Evolutionary conservation across 73 alveolate genomes (phyloP).

Genomic region (Paramecium tetraurelia): DNA sequence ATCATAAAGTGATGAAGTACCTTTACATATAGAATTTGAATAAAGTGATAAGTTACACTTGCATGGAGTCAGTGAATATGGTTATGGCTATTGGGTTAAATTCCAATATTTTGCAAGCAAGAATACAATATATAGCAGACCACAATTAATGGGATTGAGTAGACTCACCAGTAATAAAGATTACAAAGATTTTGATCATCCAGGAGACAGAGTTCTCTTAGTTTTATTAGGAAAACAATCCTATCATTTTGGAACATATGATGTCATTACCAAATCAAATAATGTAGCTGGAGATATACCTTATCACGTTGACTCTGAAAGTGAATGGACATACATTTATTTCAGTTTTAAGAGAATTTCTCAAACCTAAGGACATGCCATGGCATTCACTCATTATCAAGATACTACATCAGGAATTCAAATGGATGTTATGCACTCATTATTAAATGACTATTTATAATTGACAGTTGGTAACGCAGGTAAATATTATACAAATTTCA

Average conservation of each 20-base stretch:
- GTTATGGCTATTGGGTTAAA: constrained; percentile 47
- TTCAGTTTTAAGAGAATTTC: constrained; percentile 32
- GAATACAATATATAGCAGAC: neutral
- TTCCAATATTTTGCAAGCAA: constrained; percentile 11
- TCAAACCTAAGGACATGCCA: constrained; percentile 10
- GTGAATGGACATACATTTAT: constrained; percentile 37
- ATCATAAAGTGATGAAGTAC: neutral
- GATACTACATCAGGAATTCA: constrained; percentile 26
- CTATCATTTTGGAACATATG: constrained; percentile 29
- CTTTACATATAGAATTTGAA: constrained; percentile 8
- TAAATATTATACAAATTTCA: constrained; percentile 27
- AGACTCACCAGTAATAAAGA: constrained; percentile 14
- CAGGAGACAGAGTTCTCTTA: constrained; percentile 51
- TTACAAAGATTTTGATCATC: constrained; percentile 13
- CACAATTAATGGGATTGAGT: neutral
- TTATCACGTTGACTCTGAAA: neutral
- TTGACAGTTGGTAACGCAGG: constrained; percentile 40
- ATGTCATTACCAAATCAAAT: neutral
- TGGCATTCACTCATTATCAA: constrained; percentile 2
- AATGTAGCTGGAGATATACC: constrained; percentile 35
- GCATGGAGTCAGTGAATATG: constrained; percentile 28
- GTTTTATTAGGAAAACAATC: constrained; percentile 18
- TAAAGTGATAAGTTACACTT: constrained; percentile 30
- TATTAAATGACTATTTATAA: neutral
- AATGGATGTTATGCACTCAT: constrained; percentile 8